Evolutionary conservation across 1,284 basidiomycete species (phyloP).

Genomic region (Irpex rosettiformis): DNA sequence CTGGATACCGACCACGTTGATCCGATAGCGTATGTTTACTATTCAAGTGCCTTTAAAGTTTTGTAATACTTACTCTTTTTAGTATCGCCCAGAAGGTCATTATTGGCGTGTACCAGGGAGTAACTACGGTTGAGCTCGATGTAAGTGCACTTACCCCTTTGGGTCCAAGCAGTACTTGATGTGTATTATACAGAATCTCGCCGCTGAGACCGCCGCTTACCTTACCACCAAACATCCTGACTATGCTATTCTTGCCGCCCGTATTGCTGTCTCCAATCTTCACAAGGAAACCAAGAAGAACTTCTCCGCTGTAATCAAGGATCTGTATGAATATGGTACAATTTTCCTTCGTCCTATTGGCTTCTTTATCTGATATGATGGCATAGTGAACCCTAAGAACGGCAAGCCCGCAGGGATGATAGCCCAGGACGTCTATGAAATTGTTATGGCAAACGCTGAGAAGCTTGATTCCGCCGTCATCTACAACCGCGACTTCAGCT

Average conservation of each 20-base stretch:
- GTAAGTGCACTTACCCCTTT: slow-evolving; percentile 41
- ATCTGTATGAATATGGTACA: slow-evolving; percentile 87
- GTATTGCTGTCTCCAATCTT: slow-evolving; percentile 97
- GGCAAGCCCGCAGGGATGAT: slow-evolving; percentile 88
- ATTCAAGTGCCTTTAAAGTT: background rate
- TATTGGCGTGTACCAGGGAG: slow-evolving; percentile 91
- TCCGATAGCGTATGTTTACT: slow-evolving; percentile 78
- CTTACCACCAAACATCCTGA: slow-evolving; percentile 97
- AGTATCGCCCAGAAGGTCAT: slow-evolving; percentile 95
- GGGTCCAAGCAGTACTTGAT: slow-evolving; percentile 1
- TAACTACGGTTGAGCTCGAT: slow-evolving; percentile 97
- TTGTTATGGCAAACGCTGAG: slow-evolving; percentile 83
- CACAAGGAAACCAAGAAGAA: slow-evolving; percentile 99
- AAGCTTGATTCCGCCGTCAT: slow-evolving; percentile 93
- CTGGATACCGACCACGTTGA: slow-evolving; percentile 93
- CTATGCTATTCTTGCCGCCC: slow-evolving; percentile 96
- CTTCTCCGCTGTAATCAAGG: slow-evolving; percentile 90
- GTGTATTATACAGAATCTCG: slow-evolving; percentile 64
- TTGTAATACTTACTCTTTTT: slow-evolving; percentile 1
- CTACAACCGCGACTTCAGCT: slow-evolving; percentile 97
- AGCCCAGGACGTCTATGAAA: slow-evolving; percentile 81
- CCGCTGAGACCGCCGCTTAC: slow-evolving; percentile 96
- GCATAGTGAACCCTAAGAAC: slow-evolving; percentile 93
- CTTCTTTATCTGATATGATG: background rate
- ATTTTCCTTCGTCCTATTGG: slow-evolving; percentile 5